Evolutionary conservation across 164 flowering plant species (phyloP).

Genomic region (Saururus chinensis): DNA sequence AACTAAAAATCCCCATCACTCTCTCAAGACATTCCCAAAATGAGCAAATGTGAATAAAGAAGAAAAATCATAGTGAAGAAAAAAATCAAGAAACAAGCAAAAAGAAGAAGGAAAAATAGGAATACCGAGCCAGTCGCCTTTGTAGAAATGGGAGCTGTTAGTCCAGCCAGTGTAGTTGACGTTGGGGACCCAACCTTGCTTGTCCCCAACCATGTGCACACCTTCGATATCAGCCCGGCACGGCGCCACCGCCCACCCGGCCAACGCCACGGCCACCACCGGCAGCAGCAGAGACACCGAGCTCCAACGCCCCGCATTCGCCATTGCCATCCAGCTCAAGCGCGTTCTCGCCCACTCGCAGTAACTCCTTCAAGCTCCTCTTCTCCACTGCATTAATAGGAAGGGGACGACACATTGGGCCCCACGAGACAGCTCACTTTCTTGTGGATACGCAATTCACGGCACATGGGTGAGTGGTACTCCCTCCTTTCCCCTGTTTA

Average conservation of each 20-base stretch:
- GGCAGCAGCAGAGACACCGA: neutral
- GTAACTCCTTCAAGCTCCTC: neutral
- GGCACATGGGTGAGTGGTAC: too few relatives aligned
- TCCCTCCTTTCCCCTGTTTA: too few relatives aligned
- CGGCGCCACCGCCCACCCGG: neutral
- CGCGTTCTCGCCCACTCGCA: too few relatives aligned
- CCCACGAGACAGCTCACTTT: too few relatives aligned
- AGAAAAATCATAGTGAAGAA: neutral
- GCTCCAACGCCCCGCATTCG: neutral
- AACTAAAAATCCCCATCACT: too few relatives aligned
- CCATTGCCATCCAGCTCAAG: neutral
- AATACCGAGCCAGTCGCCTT: neutral
- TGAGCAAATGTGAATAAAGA: too few relatives aligned
- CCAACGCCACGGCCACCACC: neutral
- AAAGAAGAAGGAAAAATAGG: neutral
- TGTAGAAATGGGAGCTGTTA: neutral
- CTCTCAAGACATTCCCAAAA: too few relatives aligned
- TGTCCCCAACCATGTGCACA: slow-evolving; percentile 2
- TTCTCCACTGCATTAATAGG: neutral
- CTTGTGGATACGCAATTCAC: too few relatives aligned
- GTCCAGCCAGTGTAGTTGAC: slow-evolving; percentile 1
- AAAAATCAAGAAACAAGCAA: neutral
- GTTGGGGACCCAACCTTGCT: slow-evolving; percentile 1
- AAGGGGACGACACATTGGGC: too few relatives aligned
- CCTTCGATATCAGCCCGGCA: slow-evolving; percentile 1